Evolutionary conservation across 257 asterid species (phyloP).

Genomic region (Solanum dulcamara): DNA sequence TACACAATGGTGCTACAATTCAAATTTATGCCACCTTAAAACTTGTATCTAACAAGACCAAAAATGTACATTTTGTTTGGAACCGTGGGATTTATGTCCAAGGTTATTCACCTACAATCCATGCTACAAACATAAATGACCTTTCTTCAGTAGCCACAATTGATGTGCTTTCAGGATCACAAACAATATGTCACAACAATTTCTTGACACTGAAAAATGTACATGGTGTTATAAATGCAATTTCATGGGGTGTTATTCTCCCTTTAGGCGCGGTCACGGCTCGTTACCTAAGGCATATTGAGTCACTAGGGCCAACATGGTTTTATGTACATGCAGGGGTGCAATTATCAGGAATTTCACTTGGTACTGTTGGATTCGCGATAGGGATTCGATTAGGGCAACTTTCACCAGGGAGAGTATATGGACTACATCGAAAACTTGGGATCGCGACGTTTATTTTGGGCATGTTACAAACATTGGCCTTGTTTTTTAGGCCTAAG

Average conservation of each 20-base stretch:
- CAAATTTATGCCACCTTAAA: constrained; percentile 55
- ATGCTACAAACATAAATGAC: constrained; percentile 48
- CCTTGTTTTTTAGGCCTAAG: constrained; percentile 69
- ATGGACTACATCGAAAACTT: constrained; percentile 63
- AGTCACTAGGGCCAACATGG: constrained; percentile 59
- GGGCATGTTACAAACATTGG: constrained; percentile 84
- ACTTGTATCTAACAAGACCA: constrained; percentile 51
- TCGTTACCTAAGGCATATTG: constrained; percentile 53
- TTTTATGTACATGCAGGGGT: constrained; percentile 76
- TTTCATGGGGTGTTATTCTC: constrained; percentile 76
- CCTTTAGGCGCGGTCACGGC: constrained; percentile 70
- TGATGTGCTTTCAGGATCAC: constrained; percentile 49
- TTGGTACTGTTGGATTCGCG: constrained; percentile 71
- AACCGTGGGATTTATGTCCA: constrained; percentile 82
- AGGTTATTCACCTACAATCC: constrained; percentile 92
- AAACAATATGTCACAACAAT: constrained; percentile 21
- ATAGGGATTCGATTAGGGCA: constrained; percentile 68
- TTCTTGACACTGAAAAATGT: constrained; percentile 28
- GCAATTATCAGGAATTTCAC: constrained; percentile 41
- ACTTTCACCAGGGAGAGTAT: constrained; percentile 52
- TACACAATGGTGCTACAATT: constrained; percentile 60
- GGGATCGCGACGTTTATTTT: constrained; percentile 61
- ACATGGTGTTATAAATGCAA: constrained; percentile 55
- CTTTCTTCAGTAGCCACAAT: constrained; percentile 60
- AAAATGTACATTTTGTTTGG: constrained; percentile 58